A percentile compares a stretch with the other conserved stretches of the same genome.
Conservation (phyloP, 306 rosid genomes). For the Prunus salicina region DNA sequence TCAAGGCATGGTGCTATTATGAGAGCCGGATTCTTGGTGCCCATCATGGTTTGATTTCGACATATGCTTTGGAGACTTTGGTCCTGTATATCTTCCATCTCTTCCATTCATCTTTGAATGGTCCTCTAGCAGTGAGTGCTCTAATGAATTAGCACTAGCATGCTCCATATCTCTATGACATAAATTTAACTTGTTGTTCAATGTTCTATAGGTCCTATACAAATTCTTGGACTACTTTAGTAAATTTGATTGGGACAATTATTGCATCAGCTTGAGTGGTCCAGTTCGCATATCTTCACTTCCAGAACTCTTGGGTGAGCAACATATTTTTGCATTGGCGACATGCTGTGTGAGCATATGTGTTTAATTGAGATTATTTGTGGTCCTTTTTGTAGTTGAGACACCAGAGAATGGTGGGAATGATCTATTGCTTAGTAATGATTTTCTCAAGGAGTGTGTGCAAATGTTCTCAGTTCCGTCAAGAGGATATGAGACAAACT, state of each 20-base stretch:
- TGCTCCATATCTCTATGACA: not conserved
- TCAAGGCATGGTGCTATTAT: constrained; percentile 97
- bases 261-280: constrained; percentile 87
- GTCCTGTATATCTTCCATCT: constrained; percentile 84
- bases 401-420: constrained; percentile 66
- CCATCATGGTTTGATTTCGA: constrained; percentile 89
- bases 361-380: constrained; percentile 4
- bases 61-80: constrained; percentile 92
- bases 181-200: constrained; percentile 7
- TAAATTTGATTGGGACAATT: constrained; percentile 94
- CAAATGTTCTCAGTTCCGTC: constrained; percentile 77
- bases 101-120: constrained; percentile 69
- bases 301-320: constrained; percentile 68
- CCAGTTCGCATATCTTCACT: constrained; percentile 76
- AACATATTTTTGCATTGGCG: constrained; percentile 17
- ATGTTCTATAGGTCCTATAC: constrained; percentile 63
- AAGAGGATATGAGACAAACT: constrained; percentile 54
- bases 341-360: constrained; percentile 4
- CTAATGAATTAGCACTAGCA: constrained; percentile 1
- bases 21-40: constrained; percentile 96
- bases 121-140: constrained; percentile 87
- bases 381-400: constrained; percentile 51
- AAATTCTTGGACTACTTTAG: constrained; percentile 90
- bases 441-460: constrained; percentile 68
- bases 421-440: constrained; percentile 58